Conservation (phyloP, 495 filamentous ascomycete species). For the Daldinia concentrica region DNA sequence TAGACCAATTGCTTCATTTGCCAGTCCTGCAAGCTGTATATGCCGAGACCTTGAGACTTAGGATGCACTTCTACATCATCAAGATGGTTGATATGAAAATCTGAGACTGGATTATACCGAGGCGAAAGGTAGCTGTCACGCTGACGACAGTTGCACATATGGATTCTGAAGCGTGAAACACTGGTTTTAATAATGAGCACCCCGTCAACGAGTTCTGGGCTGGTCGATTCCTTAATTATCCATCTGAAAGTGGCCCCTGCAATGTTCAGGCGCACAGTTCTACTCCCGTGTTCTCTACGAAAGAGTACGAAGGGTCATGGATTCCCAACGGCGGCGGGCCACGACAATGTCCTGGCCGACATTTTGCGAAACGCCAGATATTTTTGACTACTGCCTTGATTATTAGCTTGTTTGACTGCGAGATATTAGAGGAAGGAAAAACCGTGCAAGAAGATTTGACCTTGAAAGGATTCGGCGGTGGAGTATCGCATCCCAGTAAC, state of each 20-base stretch:
- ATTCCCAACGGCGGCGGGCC: constrained; percentile 50
- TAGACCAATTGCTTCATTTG: constrained; percentile 29
- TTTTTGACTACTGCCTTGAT: constrained; percentile 42
- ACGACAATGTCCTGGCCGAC: constrained; percentile 45
- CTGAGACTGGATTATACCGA: constrained; percentile 39
- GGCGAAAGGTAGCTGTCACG: constrained; percentile 30
- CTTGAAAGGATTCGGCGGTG: constrained; percentile 41
- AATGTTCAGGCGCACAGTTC: constrained; percentile 1
- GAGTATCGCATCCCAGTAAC: constrained; percentile 35
- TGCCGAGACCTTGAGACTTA: constrained; percentile 47
- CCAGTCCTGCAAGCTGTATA: constrained; percentile 48
- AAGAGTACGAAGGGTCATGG: constrained; percentile 47
- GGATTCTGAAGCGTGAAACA: constrained; percentile 42
- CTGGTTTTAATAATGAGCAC: constrained; percentile 41
- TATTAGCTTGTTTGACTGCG: constrained; percentile 44
- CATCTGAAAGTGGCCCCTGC: not conserved
- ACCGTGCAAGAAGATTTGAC: constrained; percentile 35
- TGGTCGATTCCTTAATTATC: constrained; percentile 43
- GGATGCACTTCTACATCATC: constrained; percentile 46
- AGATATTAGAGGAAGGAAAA: constrained; percentile 36
- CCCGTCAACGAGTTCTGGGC: constrained; percentile 45
- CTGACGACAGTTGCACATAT: constrained; percentile 45
- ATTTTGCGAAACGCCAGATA: constrained; percentile 49
- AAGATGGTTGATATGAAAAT: constrained; percentile 44
- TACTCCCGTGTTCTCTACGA: constrained; percentile 42